Evolutionary conservation across 2,329 filamentous ascomycete genomes (phyloP).

Genomic region (Pseudogymnoascus pannorum): DNA sequence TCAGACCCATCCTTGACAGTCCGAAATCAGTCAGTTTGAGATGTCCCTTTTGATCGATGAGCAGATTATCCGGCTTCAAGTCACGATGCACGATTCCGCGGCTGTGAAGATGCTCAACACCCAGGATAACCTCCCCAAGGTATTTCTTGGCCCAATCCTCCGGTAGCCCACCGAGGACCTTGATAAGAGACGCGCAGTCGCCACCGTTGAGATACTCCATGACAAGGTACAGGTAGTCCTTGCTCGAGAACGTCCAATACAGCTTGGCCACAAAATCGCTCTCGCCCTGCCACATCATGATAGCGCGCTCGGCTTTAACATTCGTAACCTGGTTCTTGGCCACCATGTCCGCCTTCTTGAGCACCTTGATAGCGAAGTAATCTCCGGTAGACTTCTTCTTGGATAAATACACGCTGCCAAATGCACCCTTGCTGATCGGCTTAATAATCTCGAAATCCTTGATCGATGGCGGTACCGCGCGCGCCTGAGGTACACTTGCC

Average conservation of each 20-base stretch:
- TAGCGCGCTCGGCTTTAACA: conserved; percentile 94
- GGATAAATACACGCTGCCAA: conserved; percentile 93
- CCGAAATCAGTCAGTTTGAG: conserved; percentile 97
- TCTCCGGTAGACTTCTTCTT: conserved; percentile 99
- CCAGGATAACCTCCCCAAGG: conserved; percentile 90
- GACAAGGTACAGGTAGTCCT: conserved; percentile 95
- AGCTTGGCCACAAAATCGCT: conserved; percentile 98
- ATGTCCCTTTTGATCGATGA: conserved; percentile 95
- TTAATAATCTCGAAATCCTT: conserved; percentile 99
- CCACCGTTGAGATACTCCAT: conserved; percentile 99
- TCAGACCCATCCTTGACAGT: conserved; percentile 90
- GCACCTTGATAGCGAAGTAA: conserved; percentile 96
- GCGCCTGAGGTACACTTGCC: conserved; percentile 70
- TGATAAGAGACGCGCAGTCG: conserved; percentile 93
- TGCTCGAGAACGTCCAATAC: conserved; percentile 99
- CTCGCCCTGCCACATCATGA: conserved; percentile 99
- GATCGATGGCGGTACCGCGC: conserved; percentile 88
- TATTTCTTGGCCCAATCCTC: conserved; percentile 99
- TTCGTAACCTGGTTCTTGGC: conserved; percentile 99
- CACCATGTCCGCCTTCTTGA: conserved; percentile 99
- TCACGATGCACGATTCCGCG: conserved; percentile 95
- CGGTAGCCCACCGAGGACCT: conserved; percentile 80
- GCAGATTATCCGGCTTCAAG: conserved; percentile 90
- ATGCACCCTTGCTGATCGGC: conserved; percentile 96
- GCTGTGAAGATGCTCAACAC: conserved; percentile 90